A percentile compares a stretch with the other conserved stretches of the same genome.
These are phyloP conservation scores for Ustilago loliicola DNA, from an alignment of 1,284 basidiomycete species.

Conservation along the genomic window DNA sequence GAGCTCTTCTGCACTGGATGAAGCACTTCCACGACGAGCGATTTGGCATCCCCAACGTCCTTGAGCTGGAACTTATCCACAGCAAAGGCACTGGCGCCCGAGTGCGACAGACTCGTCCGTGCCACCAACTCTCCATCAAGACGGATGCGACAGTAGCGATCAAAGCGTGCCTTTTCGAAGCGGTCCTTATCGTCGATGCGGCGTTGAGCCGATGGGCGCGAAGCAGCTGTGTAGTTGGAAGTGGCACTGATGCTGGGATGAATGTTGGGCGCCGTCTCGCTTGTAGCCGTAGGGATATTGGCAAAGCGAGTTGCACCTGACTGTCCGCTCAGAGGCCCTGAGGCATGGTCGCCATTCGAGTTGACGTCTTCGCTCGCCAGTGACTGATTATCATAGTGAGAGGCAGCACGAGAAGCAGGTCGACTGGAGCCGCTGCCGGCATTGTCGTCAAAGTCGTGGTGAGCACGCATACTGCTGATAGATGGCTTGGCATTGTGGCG, in stretches of 20 bases:
- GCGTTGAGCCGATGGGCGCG: slow-evolving; percentile 16
- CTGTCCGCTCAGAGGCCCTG: slow-evolving; percentile 36
- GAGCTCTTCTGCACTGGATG: slow-evolving; percentile 37
- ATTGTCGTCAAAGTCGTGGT: slow-evolving; percentile 22
- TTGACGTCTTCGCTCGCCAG: slow-evolving; percentile 23
- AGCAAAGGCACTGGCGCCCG: slow-evolving; percentile 26
- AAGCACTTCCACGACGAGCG: slow-evolving; percentile 57
- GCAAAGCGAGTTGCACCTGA: slow-evolving; percentile 34
- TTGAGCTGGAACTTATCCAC: slow-evolving; percentile 55
- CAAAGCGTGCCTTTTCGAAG: slow-evolving; percentile 39
- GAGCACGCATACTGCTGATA: slow-evolving; percentile 28
- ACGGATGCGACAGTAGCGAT: slow-evolving; percentile 58
- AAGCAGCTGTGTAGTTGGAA: slow-evolving; percentile 14
- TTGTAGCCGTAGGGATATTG: slow-evolving; percentile 1
- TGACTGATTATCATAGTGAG: slow-evolving; percentile 21
- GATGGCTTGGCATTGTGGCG: slow-evolving; percentile 35
- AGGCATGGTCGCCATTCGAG: slow-evolving; percentile 20
- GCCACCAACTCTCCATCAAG: slow-evolving; percentile 57
- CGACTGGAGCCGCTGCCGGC: slow-evolving; percentile 34
- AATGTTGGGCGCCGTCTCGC: slow-evolving; percentile 17
- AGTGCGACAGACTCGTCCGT: slow-evolving; percentile 43
- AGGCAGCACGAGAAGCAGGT: slow-evolving; percentile 30
- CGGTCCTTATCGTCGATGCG: slow-evolving; percentile 39
- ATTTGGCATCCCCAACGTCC: slow-evolving; percentile 46
- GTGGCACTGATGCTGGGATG: background rate